phyloP scores from a whole-genome alignment of 805 yeast species.

The Saturnispora kantuleensis region DNA sequence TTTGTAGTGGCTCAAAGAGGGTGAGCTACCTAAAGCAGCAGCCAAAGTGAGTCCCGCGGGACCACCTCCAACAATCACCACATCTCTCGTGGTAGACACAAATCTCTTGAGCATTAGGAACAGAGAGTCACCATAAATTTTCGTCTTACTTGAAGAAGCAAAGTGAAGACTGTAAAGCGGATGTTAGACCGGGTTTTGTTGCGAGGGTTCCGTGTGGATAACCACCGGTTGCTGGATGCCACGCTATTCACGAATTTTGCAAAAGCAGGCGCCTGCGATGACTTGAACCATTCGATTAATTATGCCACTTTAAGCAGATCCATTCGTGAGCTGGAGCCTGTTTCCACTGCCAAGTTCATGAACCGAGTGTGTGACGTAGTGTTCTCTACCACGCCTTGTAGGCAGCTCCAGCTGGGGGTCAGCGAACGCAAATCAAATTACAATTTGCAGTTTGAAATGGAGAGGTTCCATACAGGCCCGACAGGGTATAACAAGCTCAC shows the following conservation, averaged over 20 bases:
- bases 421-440: not conserved
- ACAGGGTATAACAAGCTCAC: not conserved
- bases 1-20: constrained; percentile 45
- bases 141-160: not conserved
- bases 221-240: constrained; percentile 30
- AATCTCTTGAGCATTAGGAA: constrained; percentile 18
- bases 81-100: constrained; percentile 35
- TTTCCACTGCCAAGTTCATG: constrained; percentile 25
- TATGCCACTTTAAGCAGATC: constrained; percentile 76
- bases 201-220: constrained; percentile 32
- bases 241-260: constrained; percentile 56
- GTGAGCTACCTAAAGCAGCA: constrained; percentile 66
- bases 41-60: constrained; percentile 91
- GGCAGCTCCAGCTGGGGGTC: constrained; percentile 12
- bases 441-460: not conserved
- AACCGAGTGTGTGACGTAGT: constrained; percentile 13
- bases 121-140: not conserved
- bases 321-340: constrained; percentile 41
- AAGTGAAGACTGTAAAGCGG: not conserved
- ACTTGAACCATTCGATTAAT: constrained; percentile 71
- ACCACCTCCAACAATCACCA: constrained; percentile 91
- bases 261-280: constrained; percentile 72
- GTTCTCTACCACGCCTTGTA: constrained; percentile 13
- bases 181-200: constrained; percentile 34
- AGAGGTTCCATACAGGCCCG: not conserved